Evolutionary conservation across 768 basidiomycete species (phyloP).

Genomic region (Tricholoma matsutake): DNA sequence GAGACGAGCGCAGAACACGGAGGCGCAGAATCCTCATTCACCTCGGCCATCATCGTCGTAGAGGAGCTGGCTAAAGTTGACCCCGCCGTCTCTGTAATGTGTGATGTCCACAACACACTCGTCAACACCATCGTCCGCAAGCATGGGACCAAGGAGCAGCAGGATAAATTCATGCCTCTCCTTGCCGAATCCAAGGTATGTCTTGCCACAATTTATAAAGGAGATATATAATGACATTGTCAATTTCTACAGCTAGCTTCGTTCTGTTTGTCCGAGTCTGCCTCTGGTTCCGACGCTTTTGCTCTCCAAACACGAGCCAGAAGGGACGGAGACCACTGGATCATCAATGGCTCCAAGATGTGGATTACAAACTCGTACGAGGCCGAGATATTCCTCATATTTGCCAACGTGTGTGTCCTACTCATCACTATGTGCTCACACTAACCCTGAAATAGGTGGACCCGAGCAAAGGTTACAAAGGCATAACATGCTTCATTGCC

Average conservation of each 20-base stretch:
- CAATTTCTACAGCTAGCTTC: conserved; percentile 72
- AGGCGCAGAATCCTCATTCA: conserved; percentile 90
- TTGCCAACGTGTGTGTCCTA: conserved; percentile 72
- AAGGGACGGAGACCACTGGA: conserved; percentile 81
- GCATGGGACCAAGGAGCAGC: conserved; percentile 81
- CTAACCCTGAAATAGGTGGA: conserved; percentile 49
- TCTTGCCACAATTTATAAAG: background rate
- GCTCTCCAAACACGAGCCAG: conserved; percentile 91
- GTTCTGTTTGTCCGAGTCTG: conserved; percentile 92
- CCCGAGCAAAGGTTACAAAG: conserved; percentile 95
- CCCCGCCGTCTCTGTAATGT: conserved; percentile 93
- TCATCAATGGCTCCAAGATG: conserved; percentile 98
- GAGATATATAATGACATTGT: background rate
- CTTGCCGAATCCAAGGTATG: conserved; percentile 74
- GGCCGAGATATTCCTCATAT: conserved; percentile 89
- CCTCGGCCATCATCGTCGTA: conserved; percentile 91
- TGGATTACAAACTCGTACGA: conserved; percentile 97
- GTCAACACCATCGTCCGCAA: conserved; percentile 92
- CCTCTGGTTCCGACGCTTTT: conserved; percentile 96
- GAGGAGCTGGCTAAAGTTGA: conserved; percentile 97
- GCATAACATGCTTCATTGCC: conserved; percentile 96
- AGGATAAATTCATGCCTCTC: conserved; percentile 85
- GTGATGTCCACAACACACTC: conserved; percentile 98
- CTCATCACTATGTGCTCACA: background rate
- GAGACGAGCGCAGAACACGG: conserved; percentile 83